Evolutionary conservation across 306 rosid species (phyloP).

Genomic region (Sesbania bispinosa): DNA sequence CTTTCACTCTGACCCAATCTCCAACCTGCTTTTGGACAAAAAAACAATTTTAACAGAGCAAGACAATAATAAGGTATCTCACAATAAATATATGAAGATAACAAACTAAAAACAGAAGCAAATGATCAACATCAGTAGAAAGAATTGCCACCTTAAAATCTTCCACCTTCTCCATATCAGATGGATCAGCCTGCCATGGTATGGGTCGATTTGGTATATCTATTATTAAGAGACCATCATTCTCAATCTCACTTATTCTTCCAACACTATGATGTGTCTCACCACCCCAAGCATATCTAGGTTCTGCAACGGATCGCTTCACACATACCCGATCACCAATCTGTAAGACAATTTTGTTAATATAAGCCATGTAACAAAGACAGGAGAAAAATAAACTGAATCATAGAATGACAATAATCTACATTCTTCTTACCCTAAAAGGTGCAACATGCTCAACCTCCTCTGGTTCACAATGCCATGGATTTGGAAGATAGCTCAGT

Average conservation of each 20-base stretch:
- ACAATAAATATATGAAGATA: neutral
- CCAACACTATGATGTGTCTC: constrained; percentile 99
- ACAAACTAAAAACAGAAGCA: constrained; percentile 7
- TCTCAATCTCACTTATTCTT: constrained; percentile 91
- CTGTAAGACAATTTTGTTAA: constrained; percentile 44
- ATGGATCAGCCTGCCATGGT: constrained; percentile 99
- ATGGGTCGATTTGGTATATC: constrained; percentile 93
- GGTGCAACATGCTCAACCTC: constrained; percentile 95
- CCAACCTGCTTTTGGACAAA: constrained; percentile 63
- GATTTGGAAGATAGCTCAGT: constrained; percentile 92
- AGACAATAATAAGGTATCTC: constrained; percentile 16
- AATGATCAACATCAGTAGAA: neutral
- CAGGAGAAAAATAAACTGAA: neutral
- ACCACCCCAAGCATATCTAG: constrained; percentile 99
- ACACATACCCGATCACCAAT: constrained; percentile 93
- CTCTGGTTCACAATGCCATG: constrained; percentile 99
- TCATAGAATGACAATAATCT: neutral
- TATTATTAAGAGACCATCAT: constrained; percentile 88
- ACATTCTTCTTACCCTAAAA: constrained; percentile 59
- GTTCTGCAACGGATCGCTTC: constrained; percentile 98
- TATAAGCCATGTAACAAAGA: neutral
- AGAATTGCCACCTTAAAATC: constrained; percentile 70
- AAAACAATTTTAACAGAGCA: constrained; percentile 4
- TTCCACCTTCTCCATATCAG: constrained; percentile 98
- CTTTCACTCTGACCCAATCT: constrained; percentile 97